Evolutionary conservation across 2,329 filamentous ascomycete genomes (phyloP), one percentile per base, ranked within the genome.

Genomic region (Nannizzia gypsea): DNA sequence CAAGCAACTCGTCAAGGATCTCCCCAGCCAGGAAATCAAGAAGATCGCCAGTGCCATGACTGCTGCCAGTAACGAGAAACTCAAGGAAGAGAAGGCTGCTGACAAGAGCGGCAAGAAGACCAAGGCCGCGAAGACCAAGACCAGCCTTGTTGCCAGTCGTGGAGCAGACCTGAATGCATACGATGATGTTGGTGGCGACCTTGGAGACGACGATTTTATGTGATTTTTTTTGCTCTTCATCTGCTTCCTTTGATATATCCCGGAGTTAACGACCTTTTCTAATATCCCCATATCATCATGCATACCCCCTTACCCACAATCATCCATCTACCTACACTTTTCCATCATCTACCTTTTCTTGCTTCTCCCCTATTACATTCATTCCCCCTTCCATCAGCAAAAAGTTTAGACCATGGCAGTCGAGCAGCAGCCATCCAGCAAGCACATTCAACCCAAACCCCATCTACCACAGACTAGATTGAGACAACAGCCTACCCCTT

Each of bases 91-190:
- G 82, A 96, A 97, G 82, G 85, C 87, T 3, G 84, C 89, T 2
- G 90, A 96, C 65, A 96, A 96, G 81, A 86, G 89, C 59, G 89
- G 87, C 69, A 99, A 97, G 88, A 99, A 97, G 84, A 85, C 81
- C 67, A 97, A 97, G 83, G 91, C 91, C 3, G 88, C 89, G 63
- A 97, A 97, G 84, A 95, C 88, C 42, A 99, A 99, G 84, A 84
- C 88, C 17, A 86, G 84, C 5, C 79, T 97, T 56, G 87, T 88
- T 59, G 84, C 61, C 77, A 75, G 69, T 77, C 70, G 76, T 80
- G 48, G 67, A 80, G 80, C 72, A 63, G 92, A 97, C 73, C 84
- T 83, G n/a, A 83, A 81, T 60, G 78, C 83, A 55, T 96, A 97
- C 69, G 87, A 90, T 59, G 88, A 89, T 62, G 92, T 89, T 20